Evolutionary conservation across 805 yeast species (phyloP), one percentile per base, ranked within the genome.

Genomic region (Metschnikowia lachancei): DNA sequence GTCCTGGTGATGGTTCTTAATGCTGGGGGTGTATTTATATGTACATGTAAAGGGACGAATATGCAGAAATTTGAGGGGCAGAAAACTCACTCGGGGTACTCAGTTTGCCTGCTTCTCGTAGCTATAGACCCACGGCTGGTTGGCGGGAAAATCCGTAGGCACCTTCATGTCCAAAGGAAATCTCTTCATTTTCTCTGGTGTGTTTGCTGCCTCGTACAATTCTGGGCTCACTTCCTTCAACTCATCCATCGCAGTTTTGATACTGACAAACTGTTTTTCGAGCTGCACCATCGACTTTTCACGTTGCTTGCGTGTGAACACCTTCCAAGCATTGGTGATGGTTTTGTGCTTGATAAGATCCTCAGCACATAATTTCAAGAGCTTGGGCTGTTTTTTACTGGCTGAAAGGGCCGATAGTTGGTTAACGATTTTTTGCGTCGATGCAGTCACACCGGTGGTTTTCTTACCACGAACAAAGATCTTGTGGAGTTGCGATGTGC

Each of bases 101-200:
- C 37, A 32, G 30, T 37, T 31, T 12, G 14, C 38, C 29, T 43
- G 37, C 38, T 46, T 46, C 16, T 46, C 44, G 46, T 29, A 55
- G 52, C 81, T 78, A 58, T 78, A 78, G 46, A 82, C 81, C 97
- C 97, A 91, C 16, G 86, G 74, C 50, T 77, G 76, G 58, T 79
- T 81, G 16, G 97, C 86, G 12, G 99, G 99, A 51, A 74, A 87
- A 46, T 90, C 92, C 1, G 95, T 85, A 17, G 99, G 99, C 9
- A 87, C 81, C 60, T 94, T 81, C 64, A 88, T 63, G 60, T 92
- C 97, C 57, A 87, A 68, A 4, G 96, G 92, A 64, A 87, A 90
- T 58, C 89, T 72, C 55, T 78, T 77, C 42, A 74, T 74, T 36
- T 65, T 64, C 54, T 85, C 84, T 41, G 71, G 67, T 26, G 64